Base-by-base conservation (phyloP, 768 basidiomycete genomes). In the Boletus rubroflammeus region DNA sequence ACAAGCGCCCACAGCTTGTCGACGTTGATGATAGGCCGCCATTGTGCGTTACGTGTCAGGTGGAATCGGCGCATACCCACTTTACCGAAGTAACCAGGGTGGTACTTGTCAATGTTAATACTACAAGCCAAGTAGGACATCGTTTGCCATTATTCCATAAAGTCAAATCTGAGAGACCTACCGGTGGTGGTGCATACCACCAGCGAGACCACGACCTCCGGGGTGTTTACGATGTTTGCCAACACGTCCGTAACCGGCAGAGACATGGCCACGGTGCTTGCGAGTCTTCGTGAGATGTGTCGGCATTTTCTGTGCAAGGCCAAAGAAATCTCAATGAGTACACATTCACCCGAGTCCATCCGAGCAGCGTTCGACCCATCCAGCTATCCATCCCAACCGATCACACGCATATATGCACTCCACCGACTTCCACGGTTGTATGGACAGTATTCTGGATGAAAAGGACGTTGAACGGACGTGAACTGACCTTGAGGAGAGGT, bases 151-250 rank as follows among this genome's bases (percentile, higher is more conserved):
- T 1, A 17, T 19, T 28, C 21, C 38, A 42, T 17, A 23, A 28
- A 21, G 8, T 28, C 34, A 29, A 39, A 40, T 31, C 17, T 21
- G 57, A 44, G 51, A 19, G 43, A 79, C 89, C 67, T 70, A 92
- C 90, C 90, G 80, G 86, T 99, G 97, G 82, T 99, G 97, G 79
- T 98, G 96, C 78, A 86, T 81, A 85, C 97, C 97, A 93, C 97
- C 97, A 79, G 93, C 93, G 71, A 98, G 90, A 97, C 97, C 97
- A 77, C 97, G 93, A 91, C 97, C 97, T 80, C 97, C 97, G 53
- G 97, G 97, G 73, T 98, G 96, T 78, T 98, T 98, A 75, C 97
- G 90, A 85, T 99, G 97, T 85, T 98, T 98, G 66, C 97, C 97
- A 71, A 99, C 92, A 90, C 97, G 96, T 75, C 97, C 97, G 77